Base-by-base conservation (phyloP, 78 protist species). In the slime mould (Dictyostelium discoideum) region DNA sequence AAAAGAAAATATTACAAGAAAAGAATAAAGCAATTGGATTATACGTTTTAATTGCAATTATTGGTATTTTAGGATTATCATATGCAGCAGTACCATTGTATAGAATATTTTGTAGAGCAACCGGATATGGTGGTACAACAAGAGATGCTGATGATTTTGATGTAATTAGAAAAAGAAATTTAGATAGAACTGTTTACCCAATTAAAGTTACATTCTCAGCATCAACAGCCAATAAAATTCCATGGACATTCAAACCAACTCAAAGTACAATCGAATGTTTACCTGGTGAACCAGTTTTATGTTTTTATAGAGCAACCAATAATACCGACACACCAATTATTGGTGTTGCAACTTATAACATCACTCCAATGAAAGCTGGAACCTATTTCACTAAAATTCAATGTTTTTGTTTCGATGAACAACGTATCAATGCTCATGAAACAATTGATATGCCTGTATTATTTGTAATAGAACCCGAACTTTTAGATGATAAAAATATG, bases 381-480 rank as follows among this genome's bases (percentile, higher is more conserved):
- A 54, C 48, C 14, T 98, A 98, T 85, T 98, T 98, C 63, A 97
- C 97, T 85, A 98, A 98, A 96, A 97, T 97, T 40, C 99, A 98
- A 83, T 98, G 99, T 65, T 98, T 98, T 85, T 98, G 99, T 74
- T 98, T 98, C 65, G 98, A 98, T 48, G 98, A 98, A 87, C 99
- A 97, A 87, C 92, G 98, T n/a, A 86, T 98, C 42, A 94, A 94
- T 40, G 96, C 99, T 3, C 48, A 87, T 77, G 99, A 98, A 92
- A 79, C 96, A 22, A 97, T 98, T 20, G 99, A 98, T 60, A 96
- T 98, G 98, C 99, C 99, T n/a, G 99, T 98, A 40, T 95, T 98
- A 90, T 98, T 98, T 94, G 98, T 92, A 79, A 88, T 98, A 8
- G 99, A 98, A 78, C 98, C 98, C 7, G 99, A 97, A 42, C 90